Base-by-base conservation (phyloP, 2,329 filamentous ascomycete species). In the Pestalotiopsis sp. region DNA sequence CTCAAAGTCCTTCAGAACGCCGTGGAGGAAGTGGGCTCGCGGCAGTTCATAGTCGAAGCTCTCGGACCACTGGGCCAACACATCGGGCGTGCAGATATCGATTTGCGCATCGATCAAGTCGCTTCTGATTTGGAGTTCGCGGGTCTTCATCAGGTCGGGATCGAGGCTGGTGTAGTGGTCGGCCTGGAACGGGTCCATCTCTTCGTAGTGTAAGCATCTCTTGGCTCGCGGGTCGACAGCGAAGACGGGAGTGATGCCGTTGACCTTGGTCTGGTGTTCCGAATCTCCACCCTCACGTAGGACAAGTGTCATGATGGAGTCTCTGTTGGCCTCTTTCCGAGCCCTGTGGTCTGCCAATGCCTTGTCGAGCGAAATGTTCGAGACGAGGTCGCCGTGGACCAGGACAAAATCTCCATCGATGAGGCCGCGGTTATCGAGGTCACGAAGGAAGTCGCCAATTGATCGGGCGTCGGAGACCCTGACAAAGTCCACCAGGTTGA, bases 221-320 rank as follows among this genome's bases (percentile, higher is more conserved):
- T 93, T 89, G 65, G 91, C 93, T 48, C 86, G 88, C 1, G 92
- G 89, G 74, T 98, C 94, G 69, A 98, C 86, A 22, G 97, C 90
- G 75, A 98, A 99, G 3, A 96, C 87, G 0, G 94, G 94, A 4
- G 90, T 91, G 71, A 92, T 87, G 35, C 89, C 90, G 67, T 91
- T 89, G 1, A 89, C 86, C 79, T 95, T 95, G 35, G 93, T 94
- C 66, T 93, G 86, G 80, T 97, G 94, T 61, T 84, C 84, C 9
- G 80, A 80, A 6, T 86, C 82, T 59, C 93, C 93, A 9, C 91
- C 92, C 77, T 94, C 91, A 59, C 94, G 88, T 68, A 98, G 82
- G 13, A 99, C 88, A 86, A 98, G 92, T 3, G 96, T 99, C 96
- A 99, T 98, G 80, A 98, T 97, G 48, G 95, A 94, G 77, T 97